Percentiles rank a stretch among this genome's conserved stretches.
phyloP scores from a whole-genome alignment of 169 alveolate genomes.

The Cryptosporidium andersoni region DNA sequence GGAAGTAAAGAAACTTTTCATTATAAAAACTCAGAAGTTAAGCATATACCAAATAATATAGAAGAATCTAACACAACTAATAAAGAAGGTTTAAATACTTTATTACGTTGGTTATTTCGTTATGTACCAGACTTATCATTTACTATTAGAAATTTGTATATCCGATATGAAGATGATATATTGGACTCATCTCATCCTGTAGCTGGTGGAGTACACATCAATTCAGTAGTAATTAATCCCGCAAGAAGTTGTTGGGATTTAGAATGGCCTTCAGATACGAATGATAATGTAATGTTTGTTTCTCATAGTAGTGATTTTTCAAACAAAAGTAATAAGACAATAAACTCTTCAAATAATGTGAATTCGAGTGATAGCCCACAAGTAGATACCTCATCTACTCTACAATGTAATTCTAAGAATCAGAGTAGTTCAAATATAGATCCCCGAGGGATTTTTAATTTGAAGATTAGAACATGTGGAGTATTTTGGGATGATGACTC shows the following conservation, averaged over 20 bases:
- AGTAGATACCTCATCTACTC: background rate
- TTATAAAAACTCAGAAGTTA: constrained; percentile 5
- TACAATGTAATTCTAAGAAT: too few species aligned
- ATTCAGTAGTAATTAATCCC: constrained; percentile 60
- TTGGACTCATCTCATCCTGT: constrained; percentile 58
- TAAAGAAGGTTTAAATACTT: constrained; percentile 62
- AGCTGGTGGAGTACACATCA: constrained; percentile 57
- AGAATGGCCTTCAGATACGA: constrained; percentile 62
- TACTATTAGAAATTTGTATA: constrained; percentile 48
- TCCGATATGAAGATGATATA: constrained; percentile 61
- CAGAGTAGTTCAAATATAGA: constrained; percentile 11
- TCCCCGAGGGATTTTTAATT: constrained; percentile 51
- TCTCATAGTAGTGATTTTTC: background rate
- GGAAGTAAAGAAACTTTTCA: background rate
- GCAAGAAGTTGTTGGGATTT: constrained; percentile 70
- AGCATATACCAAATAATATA: background rate
- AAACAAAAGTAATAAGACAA: background rate
- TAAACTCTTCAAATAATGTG: background rate
- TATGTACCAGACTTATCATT: constrained; percentile 64
- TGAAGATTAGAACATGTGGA: constrained; percentile 23
- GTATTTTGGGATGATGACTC: constrained; percentile 70
- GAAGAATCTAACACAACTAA: constrained; percentile 20
- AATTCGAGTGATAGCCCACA: constrained; percentile 8
- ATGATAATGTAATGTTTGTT: constrained; percentile 36
- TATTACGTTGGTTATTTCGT: constrained; percentile 58